These are phyloP conservation scores for Aspergillus steynii DNA, from an alignment of 495 filamentous ascomycete species.

Conservation along the genomic window DNA sequence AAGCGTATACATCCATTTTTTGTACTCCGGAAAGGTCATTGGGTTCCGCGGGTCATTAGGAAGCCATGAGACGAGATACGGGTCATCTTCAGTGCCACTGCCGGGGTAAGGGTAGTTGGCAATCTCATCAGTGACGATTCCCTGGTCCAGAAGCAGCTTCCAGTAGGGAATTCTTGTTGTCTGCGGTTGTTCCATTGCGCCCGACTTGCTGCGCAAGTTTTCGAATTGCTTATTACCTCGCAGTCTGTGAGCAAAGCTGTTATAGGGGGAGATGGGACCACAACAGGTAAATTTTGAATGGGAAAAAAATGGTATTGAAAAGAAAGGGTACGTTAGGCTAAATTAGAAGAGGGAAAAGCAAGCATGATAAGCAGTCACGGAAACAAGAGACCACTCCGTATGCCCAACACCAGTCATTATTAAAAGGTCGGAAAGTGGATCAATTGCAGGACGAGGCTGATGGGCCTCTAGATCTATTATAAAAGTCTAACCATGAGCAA, in stretches of 20 bases:
- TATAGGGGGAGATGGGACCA: background rate
- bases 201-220: background rate
- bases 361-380: background rate
- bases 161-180: constrained; percentile 10
- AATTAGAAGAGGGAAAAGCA: background rate
- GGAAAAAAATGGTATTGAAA: background rate
- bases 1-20: constrained; percentile 61
- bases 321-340: background rate
- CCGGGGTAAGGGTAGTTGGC: constrained; percentile 56
- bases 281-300: background rate
- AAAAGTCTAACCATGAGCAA: background rate
- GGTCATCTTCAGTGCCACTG: constrained; percentile 61
- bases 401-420: background rate
- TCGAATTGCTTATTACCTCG: background rate
- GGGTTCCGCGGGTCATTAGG: constrained; percentile 62
- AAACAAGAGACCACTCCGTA: background rate
- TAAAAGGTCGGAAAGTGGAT: background rate
- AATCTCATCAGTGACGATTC: constrained; percentile 43
- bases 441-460: background rate
- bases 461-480: background rate
- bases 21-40: constrained; percentile 47
- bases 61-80: constrained; percentile 66
- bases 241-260: background rate
- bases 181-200: background rate
- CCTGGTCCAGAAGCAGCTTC: constrained; percentile 36